Evolutionary conservation across 495 filamentous ascomycete species (phyloP), one percentile per base, ranked within the genome.

Genomic region (Daldinia caldariorum): DNA sequence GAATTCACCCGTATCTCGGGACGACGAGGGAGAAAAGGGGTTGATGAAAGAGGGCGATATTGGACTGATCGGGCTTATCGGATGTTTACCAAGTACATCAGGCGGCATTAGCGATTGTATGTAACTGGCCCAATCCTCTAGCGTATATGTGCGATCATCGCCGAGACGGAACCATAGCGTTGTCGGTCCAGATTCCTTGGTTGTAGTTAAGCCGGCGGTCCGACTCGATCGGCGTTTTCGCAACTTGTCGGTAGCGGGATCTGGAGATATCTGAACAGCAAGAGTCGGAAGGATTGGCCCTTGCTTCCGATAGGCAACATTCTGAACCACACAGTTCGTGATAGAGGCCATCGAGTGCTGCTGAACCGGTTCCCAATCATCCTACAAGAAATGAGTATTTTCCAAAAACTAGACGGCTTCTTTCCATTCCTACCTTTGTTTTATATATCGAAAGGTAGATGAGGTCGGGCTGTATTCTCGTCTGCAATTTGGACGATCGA

Each of bases 141-240:
- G 71, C 35, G 68, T 64, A 29, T 72, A 70, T 12, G 72, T 71
- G 18, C 81, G 80, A 32, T 82, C 81, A n/a, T 77, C 82, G 22
- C 76, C 67, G 0, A 71, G 47, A 18, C 82, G 81, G 56, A 85
- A 83, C 74, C 78, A 78, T 4, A 85, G 66, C 3, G 77, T 80
- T 4, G 75, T 77, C 5, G 82, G 79, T 22, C 76, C 71, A 1
- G 77, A 72, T 10, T 84, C 83, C 67, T 79, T 84, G 38, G 61
- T 76, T 5, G 80, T 69, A 18, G 78, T 80, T 16, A 88, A 71
- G 9, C 82, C 82, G n/a, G 80, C 80, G 6, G 85, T 84, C 55
- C 85, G 79, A 63, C 85, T 88, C 64, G 85, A 88, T 61, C 85
- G 80, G 26, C 85, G 81, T 70, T 86, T 88, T 38, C 84, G 81